phyloP scores from a whole-genome alignment of 2,329 filamentous ascomycete genomes.

The Sarocladium strictum region DNA sequence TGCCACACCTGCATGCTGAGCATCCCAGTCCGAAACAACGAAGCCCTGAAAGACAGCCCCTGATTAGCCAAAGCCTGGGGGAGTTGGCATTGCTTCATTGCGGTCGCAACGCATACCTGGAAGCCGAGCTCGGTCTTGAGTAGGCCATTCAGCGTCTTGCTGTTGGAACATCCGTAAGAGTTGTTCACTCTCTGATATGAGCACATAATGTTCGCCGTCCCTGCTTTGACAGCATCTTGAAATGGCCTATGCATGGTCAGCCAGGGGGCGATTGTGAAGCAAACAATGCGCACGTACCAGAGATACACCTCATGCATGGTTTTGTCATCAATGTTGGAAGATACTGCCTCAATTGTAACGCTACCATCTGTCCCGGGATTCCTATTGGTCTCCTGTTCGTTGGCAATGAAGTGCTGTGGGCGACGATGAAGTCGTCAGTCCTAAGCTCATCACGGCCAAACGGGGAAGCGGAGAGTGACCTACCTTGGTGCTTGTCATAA shows the following conservation, averaged over 20 bases:
- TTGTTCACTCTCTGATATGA: slow-evolving; percentile 37
- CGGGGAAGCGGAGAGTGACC: slow-evolving; percentile 72
- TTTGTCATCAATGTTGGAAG: slow-evolving; percentile 49
- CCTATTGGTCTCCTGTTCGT: slow-evolving; percentile 29
- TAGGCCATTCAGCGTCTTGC: slow-evolving; percentile 37
- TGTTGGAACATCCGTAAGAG: slow-evolving; percentile 30
- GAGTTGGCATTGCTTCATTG: too few species aligned
- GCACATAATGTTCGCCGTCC: slow-evolving; percentile 47
- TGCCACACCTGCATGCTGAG: slow-evolving; percentile 21
- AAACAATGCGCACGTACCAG: slow-evolving; percentile 17
- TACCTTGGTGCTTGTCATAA: slow-evolving; percentile 40
- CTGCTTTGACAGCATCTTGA: slow-evolving; percentile 25
- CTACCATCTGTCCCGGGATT: slow-evolving; percentile 19
- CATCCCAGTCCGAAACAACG: slow-evolving; percentile 38
- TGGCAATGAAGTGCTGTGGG: slow-evolving; percentile 33
- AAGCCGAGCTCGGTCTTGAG: slow-evolving; percentile 29
- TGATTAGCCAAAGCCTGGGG: background rate
- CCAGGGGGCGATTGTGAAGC: slow-evolving; percentile 38
- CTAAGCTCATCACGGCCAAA: slow-evolving; percentile 66
- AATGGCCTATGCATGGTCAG: slow-evolving; percentile 41
- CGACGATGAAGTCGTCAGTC: slow-evolving; percentile 37
- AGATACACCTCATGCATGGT: slow-evolving; percentile 39
- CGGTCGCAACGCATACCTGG: slow-evolving; percentile 25
- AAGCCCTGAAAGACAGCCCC: slow-evolving; percentile 20
- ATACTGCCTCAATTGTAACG: slow-evolving; percentile 27